These are phyloP conservation scores for Suillus occidentalis DNA, from an alignment of 768 basidiomycete genomes.

Conservation along the genomic window DNA sequence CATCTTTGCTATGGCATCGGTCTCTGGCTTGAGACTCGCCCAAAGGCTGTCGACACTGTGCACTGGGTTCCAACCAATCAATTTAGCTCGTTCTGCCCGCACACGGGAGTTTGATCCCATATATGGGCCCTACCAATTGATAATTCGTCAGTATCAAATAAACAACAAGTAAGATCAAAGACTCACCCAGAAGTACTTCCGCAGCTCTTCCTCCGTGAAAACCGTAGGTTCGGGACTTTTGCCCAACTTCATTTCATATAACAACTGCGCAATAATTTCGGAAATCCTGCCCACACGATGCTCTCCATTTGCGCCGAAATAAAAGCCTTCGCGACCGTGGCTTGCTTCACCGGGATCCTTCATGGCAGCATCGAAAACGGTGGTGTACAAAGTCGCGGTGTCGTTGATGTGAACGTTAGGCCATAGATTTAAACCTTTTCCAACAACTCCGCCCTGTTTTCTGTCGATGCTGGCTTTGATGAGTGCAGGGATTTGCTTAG, in stretches of 20 bases:
- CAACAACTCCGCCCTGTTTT: conserved; percentile 53
- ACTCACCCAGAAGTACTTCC: conserved; percentile 18
- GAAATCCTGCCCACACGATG: conserved; percentile 43
- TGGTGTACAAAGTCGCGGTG: conserved; percentile 41
- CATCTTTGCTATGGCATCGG: conserved; percentile 19
- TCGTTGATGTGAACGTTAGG: conserved; percentile 59
- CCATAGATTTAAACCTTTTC: conserved; percentile 60
- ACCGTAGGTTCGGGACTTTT: conserved; percentile 40
- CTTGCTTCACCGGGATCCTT: conserved; percentile 22
- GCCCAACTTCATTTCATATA: conserved; percentile 31
- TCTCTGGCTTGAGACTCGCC: conserved; percentile 20
- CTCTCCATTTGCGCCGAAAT: conserved; percentile 54
- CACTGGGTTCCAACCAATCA: conserved; percentile 25
- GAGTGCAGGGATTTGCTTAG: conserved; percentile 50
- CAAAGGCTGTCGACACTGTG: conserved; percentile 29
- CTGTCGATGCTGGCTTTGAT: conserved; percentile 47
- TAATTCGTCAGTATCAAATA: neutral
- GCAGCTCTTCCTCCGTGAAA: conserved; percentile 35
- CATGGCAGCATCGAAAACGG: conserved; percentile 39
- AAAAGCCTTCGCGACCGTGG: conserved; percentile 53
- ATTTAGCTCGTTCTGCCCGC: conserved; percentile 19
- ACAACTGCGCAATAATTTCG: conserved; percentile 40
- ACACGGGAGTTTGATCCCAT: conserved; percentile 22
- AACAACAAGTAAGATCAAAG: neutral
- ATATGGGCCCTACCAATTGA: conserved; percentile 12